Conservation (phyloP, 305 asterid genomes). For the Withania somnifera region DNA sequence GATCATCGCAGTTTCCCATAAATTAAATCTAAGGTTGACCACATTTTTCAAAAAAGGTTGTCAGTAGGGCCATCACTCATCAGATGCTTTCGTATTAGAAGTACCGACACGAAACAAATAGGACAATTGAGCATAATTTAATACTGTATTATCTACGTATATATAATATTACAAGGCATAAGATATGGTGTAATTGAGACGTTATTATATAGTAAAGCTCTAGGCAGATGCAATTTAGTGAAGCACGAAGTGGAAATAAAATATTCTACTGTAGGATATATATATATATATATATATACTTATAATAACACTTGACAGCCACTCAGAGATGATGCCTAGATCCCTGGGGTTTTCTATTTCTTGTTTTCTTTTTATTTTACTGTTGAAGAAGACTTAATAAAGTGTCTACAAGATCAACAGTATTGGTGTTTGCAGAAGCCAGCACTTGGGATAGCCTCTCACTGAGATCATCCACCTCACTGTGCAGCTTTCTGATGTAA, state of each 20-base stretch:
- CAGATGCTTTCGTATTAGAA: neutral
- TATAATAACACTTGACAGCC: neutral
- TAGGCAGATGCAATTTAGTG: neutral
- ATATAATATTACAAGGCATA: neutral
- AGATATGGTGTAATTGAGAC: neutral
- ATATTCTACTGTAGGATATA: neutral
- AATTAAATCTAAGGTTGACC: neutral
- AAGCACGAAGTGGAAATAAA: neutral
- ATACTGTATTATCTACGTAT: neutral
- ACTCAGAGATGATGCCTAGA: neutral
- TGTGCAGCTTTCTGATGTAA: constrained; percentile 25
- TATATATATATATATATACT: neutral
- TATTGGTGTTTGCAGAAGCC: neutral
- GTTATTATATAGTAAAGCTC: neutral
- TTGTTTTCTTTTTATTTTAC: neutral
- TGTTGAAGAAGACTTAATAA: constrained; percentile 8
- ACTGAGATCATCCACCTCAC: constrained; percentile 12
- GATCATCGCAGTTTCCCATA: neutral
- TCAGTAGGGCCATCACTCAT: neutral
- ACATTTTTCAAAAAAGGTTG: neutral
- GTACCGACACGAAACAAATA: neutral
- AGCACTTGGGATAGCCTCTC: neutral
- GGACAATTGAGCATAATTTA: neutral
- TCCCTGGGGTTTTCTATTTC: neutral
- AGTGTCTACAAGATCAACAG: neutral